Conservation (phyloP, 2,329 filamentous ascomycete genomes). For the Leptographium radiaticola region DNA sequence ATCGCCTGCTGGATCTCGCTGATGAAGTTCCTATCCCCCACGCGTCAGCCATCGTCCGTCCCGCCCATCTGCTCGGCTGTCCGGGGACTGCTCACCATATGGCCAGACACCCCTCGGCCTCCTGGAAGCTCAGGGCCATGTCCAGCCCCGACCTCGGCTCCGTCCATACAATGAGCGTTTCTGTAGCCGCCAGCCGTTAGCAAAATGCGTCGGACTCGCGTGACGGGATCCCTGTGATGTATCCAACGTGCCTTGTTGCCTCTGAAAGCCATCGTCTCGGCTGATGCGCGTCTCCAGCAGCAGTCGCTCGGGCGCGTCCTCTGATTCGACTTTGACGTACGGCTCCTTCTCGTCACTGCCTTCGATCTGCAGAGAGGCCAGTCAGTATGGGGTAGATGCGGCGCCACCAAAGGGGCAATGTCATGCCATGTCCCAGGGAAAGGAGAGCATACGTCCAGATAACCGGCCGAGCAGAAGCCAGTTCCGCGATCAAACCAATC, state of each 20-base stretch:
- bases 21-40: slow-evolving; percentile 66
- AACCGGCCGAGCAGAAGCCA: slow-evolving; percentile 77
- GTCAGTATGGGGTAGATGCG: slow-evolving; percentile 5
- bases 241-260: slow-evolving; percentile 66
- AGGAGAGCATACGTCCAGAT: slow-evolving; percentile 48
- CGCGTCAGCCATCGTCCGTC: background rate
- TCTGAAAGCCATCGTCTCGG: slow-evolving; percentile 93
- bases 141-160: slow-evolving; percentile 73
- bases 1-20: slow-evolving; percentile 71
- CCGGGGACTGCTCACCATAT: slow-evolving; percentile 56
- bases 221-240: background rate
- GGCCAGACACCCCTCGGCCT: slow-evolving; percentile 80
- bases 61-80: background rate
- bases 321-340: slow-evolving; percentile 80
- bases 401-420: background rate
- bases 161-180: slow-evolving; percentile 97
- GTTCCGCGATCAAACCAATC: slow-evolving; percentile 99
- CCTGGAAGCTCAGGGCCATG: slow-evolving; percentile 97
- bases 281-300: slow-evolving; percentile 81
- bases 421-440: background rate
- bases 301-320: slow-evolving; percentile 74
- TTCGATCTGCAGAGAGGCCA: slow-evolving; percentile 29
- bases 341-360: slow-evolving; percentile 61
- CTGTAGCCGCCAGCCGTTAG: slow-evolving; percentile 32
- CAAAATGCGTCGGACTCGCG: background rate